Percentiles rank a stretch among this genome's conserved stretches.
These are phyloP conservation scores for Primulina eburnea DNA, from an alignment of 257 asterid genomes.

Conservation along the genomic window DNA sequence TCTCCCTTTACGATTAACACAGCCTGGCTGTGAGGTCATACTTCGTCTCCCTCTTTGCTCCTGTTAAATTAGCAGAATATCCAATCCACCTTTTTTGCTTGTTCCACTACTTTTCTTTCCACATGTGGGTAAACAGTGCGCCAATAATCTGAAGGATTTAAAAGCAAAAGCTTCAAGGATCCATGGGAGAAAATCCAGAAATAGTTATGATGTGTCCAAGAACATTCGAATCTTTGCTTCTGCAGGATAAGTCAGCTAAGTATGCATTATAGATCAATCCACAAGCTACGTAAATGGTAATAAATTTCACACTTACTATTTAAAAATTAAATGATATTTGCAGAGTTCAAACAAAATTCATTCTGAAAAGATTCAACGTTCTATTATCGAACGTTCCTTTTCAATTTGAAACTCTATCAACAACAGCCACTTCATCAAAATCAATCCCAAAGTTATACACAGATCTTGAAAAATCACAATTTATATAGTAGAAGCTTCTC, in stretches of 20 bases:
- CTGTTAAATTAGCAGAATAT: too few relatives aligned
- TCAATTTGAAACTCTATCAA: not conserved
- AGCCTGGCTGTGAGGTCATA: not conserved
- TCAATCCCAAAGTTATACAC: not conserved
- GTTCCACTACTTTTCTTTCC: constrained; percentile 17
- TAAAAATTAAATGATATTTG: too few relatives aligned
- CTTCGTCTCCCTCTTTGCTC: not conserved
- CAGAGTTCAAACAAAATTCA: too few relatives aligned
- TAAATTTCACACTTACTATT: too few relatives aligned
- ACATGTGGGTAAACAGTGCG: constrained; percentile 17
- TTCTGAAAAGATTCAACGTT: too few relatives aligned
- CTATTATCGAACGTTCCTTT: not conserved
- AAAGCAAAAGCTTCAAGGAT: constrained; percentile 4
- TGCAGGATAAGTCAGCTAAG: not conserved
- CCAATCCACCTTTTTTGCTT: not conserved
- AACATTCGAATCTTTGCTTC: constrained; percentile 2
- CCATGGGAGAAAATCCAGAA: not conserved
- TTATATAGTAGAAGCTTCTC: too few relatives aligned
- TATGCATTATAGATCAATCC: not conserved
- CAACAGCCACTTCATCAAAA: not conserved
- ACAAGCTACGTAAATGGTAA: not conserved
- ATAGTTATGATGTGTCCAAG: not conserved
- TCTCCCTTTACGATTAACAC: not conserved
- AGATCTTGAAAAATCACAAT: too few relatives aligned
- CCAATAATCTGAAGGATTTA: constrained; percentile 23